Base-by-base conservation (phyloP, 1,284 basidiomycete species). In the Heimioporus punctisporus region DNA sequence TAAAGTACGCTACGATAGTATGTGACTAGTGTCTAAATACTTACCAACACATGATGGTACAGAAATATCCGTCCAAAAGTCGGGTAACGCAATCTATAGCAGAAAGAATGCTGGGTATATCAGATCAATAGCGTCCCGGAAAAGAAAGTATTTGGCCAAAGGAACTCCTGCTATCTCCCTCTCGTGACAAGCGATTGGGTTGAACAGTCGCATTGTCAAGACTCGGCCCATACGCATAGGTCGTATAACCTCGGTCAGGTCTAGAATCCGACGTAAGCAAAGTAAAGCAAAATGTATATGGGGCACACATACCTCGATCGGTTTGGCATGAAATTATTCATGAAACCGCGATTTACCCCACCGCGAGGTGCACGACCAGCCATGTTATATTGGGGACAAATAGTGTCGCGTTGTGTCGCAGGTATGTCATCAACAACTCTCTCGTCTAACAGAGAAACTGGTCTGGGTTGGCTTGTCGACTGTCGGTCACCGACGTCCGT, bases 1-100 rank as follows among this genome's bases (percentile, higher is more conserved):
- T 68, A 64, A 56, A 39, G 42, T 68, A 66, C 26, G 42, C 43
- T 65, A 56, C 54, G 50, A 56, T 50, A 52, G 25, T 56, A 46
- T 26, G 46, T 31, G 23, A 55, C 31, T 42, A 49, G 50, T 34
- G 27, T 52, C 47, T 52, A 49, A 46, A 51, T 49, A 47, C 28
- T 44, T 45, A 60, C 48, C n/a, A 39, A 25, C 27, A 54, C 8
- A 9, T 17, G 28, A 8, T 37, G 42, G 25, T 24, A 46, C 24
- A 39, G 37, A 19, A 34, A 34, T 34, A 47, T 46, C 26, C 19
- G 10, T 48, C 25, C 43, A 39, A 52, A 50, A 44, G 37, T 45
- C 46, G 14, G 26, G 41, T 51, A 43, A 42, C n/a, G n/a, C 31
- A 43, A 49, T 44, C 45, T 47, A 50, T 28, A 27, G 37, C 41